Conservation (phyloP, 1,284 basidiomycete species). For the Trametes polyzona region DNA sequence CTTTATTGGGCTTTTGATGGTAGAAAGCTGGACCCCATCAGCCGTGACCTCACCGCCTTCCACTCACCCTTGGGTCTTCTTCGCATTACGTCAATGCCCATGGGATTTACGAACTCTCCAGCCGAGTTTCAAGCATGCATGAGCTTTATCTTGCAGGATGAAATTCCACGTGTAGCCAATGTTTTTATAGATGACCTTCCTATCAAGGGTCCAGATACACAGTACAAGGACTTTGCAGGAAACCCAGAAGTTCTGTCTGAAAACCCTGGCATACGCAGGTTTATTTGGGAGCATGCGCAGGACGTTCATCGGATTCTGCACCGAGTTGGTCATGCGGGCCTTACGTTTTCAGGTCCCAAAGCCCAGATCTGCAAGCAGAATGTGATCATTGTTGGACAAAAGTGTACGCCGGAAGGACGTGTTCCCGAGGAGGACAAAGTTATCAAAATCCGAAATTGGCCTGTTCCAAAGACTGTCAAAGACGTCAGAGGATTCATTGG, state of each 20-base stretch:
- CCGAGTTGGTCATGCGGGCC: constrained; percentile 30
- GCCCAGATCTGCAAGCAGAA: constrained; percentile 26
- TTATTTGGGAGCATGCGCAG: constrained; percentile 33
- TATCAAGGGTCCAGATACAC: neutral
- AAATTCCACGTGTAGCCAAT: neutral
- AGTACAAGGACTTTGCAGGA: neutral
- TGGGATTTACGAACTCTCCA: neutral
- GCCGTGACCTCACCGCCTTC: neutral
- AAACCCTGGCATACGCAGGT: constrained; percentile 34
- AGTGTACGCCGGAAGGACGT: constrained; percentile 37
- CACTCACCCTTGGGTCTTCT: neutral
- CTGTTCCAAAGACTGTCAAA: constrained; percentile 14
- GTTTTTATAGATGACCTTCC: neutral
- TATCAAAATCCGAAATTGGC: constrained; percentile 39
- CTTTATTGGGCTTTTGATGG: neutral
- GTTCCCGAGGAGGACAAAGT: constrained; percentile 32
- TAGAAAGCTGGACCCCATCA: neutral
- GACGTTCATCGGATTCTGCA: constrained; percentile 34
- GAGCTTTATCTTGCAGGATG: neutral
- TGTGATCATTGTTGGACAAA: constrained; percentile 33
- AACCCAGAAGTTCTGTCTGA: neutral
- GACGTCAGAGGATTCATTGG: constrained; percentile 42
- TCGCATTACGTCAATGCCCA: neutral
- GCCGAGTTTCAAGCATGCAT: neutral
- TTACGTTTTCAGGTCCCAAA: constrained; percentile 38